These are phyloP conservation scores for Danielia oregonensis DNA, from an alignment of 805 yeast species.

Conservation along the genomic window DNA sequence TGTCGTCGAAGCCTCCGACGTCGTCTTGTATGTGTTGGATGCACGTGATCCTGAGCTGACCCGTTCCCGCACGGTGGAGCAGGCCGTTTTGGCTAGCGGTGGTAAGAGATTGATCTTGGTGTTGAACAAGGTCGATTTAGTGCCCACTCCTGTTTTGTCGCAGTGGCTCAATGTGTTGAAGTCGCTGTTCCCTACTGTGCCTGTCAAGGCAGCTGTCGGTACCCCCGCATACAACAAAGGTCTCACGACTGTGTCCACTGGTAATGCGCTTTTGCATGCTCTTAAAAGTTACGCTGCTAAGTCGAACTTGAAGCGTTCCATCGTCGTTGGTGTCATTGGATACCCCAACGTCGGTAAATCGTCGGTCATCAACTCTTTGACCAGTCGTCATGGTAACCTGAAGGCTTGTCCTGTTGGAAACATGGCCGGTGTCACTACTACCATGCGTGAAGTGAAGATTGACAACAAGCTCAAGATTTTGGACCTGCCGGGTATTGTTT, in stretches of 20 bases:
- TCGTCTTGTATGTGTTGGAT: conserved; percentile 87
- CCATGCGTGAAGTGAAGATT: conserved; percentile 85
- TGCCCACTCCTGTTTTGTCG: conserved; percentile 79
- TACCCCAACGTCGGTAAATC: conserved; percentile 98
- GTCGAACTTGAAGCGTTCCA: conserved; percentile 81
- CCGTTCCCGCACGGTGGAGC: conserved; percentile 87
- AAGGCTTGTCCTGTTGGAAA: conserved; percentile 95
- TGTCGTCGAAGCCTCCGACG: conserved; percentile 91
- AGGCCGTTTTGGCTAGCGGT: conserved; percentile 75
- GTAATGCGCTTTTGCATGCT: conserved; percentile 70
- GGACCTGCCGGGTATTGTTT: conserved; percentile 97
- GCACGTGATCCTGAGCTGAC: conserved; percentile 97
- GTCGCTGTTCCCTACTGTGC: conserved; percentile 86
- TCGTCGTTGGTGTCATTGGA: conserved; percentile 93
- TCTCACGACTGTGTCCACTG: conserved; percentile 66
- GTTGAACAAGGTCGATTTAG: conserved; percentile 87
- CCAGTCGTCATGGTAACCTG: conserved; percentile 69
- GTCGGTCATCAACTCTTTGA: conserved; percentile 85
- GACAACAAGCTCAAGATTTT: conserved; percentile 84
- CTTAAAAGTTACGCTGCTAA: conserved; percentile 82
- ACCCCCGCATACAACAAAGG: conserved; percentile 68
- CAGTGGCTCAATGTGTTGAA: conserved; percentile 81
- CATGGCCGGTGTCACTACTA: conserved; percentile 95
- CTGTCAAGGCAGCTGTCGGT: conserved; percentile 76
- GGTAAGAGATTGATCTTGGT: conserved; percentile 82